Evolutionary conservation across 2,329 filamentous ascomycete genomes (phyloP).

Genomic region (Chaetomiaceae sp.): DNA sequence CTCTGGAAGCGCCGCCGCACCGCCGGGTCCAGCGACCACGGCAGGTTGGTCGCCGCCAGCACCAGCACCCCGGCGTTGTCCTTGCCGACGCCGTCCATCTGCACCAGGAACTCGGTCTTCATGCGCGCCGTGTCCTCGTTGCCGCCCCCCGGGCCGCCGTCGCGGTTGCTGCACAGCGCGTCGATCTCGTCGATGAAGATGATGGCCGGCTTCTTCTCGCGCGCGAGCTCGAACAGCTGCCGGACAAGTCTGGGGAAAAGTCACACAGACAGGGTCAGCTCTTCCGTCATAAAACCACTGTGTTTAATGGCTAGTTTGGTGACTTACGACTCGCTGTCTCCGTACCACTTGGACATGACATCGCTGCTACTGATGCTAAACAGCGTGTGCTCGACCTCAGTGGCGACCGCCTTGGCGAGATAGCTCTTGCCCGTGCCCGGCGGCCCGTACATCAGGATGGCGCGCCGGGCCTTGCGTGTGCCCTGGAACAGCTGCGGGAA

Average conservation of each 20-base stretch:
- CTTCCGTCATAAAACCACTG: background rate
- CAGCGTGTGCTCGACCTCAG: conserved; percentile 1
- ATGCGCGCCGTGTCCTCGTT: conserved; percentile 2
- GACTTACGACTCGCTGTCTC: background rate
- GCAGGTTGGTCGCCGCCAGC: conserved; percentile 4
- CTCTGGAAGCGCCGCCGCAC: conserved; percentile 5
- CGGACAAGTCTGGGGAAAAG: background rate
- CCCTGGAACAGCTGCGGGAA: conserved; percentile 22
- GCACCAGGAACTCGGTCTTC: conserved; percentile 6
- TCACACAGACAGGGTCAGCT: background rate
- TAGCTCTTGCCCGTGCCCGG: conserved; percentile 55
- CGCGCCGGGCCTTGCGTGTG: conserved; percentile 10
- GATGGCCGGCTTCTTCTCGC: background rate
- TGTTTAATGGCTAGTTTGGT: background rate
- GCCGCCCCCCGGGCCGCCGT: background rate
- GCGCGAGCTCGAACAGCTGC: background rate
- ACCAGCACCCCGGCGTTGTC: conserved; percentile 5
- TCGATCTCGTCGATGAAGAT: conserved; percentile 2
- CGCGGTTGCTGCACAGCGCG: conserved; percentile 7
- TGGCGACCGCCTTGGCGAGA: conserved; percentile 36
- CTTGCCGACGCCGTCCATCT: conserved; percentile 4
- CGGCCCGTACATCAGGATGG: conserved; percentile 48
- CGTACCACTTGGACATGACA: background rate
- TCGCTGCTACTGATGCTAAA: background rate
- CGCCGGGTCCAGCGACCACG: conserved; percentile 7